Conservation (phyloP, 176 grass and related monocot species). For the Rhynchospora pubera region DNA sequence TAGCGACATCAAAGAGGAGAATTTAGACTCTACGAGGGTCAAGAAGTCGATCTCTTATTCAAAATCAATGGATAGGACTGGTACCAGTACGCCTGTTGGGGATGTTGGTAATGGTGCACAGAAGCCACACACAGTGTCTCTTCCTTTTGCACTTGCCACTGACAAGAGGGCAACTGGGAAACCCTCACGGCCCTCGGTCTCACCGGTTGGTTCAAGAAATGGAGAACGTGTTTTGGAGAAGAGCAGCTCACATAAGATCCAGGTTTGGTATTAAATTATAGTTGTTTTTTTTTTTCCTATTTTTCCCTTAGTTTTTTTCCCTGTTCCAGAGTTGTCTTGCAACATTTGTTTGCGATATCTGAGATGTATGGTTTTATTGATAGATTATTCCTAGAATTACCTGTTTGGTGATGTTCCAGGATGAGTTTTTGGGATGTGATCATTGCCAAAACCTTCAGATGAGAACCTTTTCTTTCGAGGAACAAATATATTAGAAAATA, state of each 20-base stretch:
- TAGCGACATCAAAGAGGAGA: constrained; percentile 20
- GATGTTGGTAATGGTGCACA: background rate
- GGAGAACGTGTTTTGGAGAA: constrained; percentile 25
- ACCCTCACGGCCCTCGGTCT: background rate
- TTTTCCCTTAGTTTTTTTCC: background rate
- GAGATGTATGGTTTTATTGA: background rate
- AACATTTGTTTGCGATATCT: background rate
- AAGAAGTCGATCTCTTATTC: constrained; percentile 19
- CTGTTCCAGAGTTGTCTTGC: background rate
- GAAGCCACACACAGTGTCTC: background rate
- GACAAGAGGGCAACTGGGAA: background rate
- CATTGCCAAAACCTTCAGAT: background rate
- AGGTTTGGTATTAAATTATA: constrained; percentile 12
- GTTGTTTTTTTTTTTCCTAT: background rate
- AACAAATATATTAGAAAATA: background rate
- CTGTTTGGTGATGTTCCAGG: background rate
- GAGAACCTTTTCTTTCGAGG: background rate
- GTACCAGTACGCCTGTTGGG: constrained; percentile 3
- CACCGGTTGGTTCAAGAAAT: constrained; percentile 16
- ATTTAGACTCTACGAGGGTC: constrained; percentile 2
- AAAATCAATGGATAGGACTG: constrained; percentile 21
- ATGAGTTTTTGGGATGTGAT: background rate
- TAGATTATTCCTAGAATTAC: background rate
- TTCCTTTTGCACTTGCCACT: background rate
- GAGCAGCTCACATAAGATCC: constrained; percentile 18